Conservation (phyloP, 2,329 filamentous ascomycete genomes). For the Ophiostoma sp. region DNA sequence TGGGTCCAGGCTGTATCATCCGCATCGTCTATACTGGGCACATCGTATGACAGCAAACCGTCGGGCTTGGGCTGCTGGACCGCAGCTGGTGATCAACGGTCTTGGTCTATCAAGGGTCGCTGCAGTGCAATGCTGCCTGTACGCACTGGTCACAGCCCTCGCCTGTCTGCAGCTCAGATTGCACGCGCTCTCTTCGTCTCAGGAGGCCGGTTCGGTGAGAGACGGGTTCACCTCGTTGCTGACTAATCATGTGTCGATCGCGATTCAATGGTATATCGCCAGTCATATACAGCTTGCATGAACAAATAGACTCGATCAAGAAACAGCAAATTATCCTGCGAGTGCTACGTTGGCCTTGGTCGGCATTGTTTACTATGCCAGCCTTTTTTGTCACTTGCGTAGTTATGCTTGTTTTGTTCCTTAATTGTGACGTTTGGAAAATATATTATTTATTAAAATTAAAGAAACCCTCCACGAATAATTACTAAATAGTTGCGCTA, state of each 20-base stretch:
- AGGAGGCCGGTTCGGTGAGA: neutral
- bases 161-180: neutral
- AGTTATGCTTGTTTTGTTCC: neutral
- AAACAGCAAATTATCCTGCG: neutral
- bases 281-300: neutral
- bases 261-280: neutral
- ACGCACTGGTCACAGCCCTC: neutral
- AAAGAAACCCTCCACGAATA: too few relatives aligned
- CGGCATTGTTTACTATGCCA: neutral
- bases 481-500: too few relatives aligned
- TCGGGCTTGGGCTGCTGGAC: neutral
- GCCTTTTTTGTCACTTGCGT: neutral
- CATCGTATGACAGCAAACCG: neutral
- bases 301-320: neutral
- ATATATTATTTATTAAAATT: too few relatives aligned
- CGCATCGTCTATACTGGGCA: neutral
- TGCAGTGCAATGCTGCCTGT: neutral
- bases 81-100: neutral
- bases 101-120: neutral
- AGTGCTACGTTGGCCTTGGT: neutral
- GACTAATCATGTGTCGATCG: neutral
- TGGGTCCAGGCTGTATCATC: neutral
- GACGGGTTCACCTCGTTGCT: neutral
- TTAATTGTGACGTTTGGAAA: too few relatives aligned
- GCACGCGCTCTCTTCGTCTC: neutral